These are phyloP conservation scores for Penicillium alfredii DNA, from an alignment of 495 filamentous ascomycete genomes.

Conservation along the genomic window DNA sequence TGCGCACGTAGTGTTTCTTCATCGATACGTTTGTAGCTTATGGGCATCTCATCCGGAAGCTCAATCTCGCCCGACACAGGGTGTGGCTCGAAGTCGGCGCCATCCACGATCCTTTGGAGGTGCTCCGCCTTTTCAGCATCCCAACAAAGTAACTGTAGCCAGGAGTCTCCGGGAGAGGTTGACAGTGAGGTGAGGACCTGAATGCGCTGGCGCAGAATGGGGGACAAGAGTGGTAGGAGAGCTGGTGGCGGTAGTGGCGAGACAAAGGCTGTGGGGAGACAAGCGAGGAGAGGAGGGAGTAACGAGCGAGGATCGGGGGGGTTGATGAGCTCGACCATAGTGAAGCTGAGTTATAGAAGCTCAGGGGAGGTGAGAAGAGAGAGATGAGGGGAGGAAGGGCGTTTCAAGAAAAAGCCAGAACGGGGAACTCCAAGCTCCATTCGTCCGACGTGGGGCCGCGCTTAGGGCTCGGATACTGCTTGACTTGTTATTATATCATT, in stretches of 20 bases:
- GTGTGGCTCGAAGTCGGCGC: slow-evolving; percentile 73
- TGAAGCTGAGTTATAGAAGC: slow-evolving; percentile 3
- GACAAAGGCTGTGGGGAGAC: slow-evolving; percentile 76
- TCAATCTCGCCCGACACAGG: slow-evolving; percentile 92
- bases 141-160: slow-evolving; percentile 90
- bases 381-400: slow-evolving; percentile 1
- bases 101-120: slow-evolving; percentile 59
- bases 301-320: slow-evolving; percentile 59
- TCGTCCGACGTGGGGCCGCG: slow-evolving; percentile 29
- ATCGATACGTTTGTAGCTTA: slow-evolving; percentile 68
- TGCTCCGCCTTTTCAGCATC: slow-evolving; percentile 59
- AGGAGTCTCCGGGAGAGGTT: slow-evolving; percentile 62
- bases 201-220: slow-evolving; percentile 84
- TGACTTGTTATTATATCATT: too few species aligned
- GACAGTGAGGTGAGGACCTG: slow-evolving; percentile 58
- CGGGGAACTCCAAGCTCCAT: slow-evolving; percentile 18
- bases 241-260: slow-evolving; percentile 71
- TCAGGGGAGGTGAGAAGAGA: slow-evolving; percentile 3
- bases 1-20: slow-evolving; percentile 77
- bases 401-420: slow-evolving; percentile 1
- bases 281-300: slow-evolving; percentile 73
- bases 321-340: slow-evolving; percentile 51
- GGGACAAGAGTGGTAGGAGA: slow-evolving; percentile 76
- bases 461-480: too few species aligned
- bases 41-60: slow-evolving; percentile 55